These are phyloP conservation scores for Lophium mytilinum DNA, from an alignment of 495 filamentous ascomycete species.

Conservation along the genomic window DNA sequence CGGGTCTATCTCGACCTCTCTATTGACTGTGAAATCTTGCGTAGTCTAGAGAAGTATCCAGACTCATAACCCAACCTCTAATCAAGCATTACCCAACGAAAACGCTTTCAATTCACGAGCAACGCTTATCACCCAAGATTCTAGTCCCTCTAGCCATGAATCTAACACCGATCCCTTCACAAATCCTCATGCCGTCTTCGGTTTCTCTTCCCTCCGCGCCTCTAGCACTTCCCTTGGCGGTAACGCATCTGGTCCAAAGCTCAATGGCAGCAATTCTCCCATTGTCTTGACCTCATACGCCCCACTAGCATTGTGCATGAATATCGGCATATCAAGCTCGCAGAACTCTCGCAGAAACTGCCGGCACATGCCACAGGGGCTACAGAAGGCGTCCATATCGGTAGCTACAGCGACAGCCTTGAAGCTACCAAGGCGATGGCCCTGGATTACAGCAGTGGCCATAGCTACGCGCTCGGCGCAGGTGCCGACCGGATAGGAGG, in stretches of 20 bases:
- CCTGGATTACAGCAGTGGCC: slow-evolving; percentile 61
- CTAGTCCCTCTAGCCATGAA: not conserved
- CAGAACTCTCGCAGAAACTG: slow-evolving; percentile 41
- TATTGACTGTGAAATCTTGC: no score
- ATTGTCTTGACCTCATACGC: slow-evolving; percentile 63
- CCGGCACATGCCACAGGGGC: slow-evolving; percentile 48
- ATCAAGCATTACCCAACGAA: no score
- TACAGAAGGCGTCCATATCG: slow-evolving; percentile 49
- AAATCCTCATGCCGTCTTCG: slow-evolving; percentile 1
- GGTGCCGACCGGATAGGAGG: slow-evolving; percentile 79
- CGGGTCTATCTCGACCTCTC: no score
- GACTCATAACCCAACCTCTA: no score
- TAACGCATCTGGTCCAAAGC: slow-evolving; percentile 24
- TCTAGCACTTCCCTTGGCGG: slow-evolving; percentile 16
- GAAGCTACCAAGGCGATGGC: slow-evolving; percentile 52
- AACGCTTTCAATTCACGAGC: no score
- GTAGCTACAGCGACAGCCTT: slow-evolving; percentile 81
- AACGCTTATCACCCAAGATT: no score
- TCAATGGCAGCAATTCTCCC: slow-evolving; percentile 40
- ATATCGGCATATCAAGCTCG: slow-evolving; percentile 56
- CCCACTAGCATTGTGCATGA: slow-evolving; percentile 80
- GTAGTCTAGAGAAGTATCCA: no score
- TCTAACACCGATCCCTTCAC: not conserved
- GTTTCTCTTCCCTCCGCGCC: slow-evolving; percentile 1
- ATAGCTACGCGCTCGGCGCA: slow-evolving; percentile 90